Conservation (phyloP, 148 eudicot genomes). For the Polygonum aviculare region DNA sequence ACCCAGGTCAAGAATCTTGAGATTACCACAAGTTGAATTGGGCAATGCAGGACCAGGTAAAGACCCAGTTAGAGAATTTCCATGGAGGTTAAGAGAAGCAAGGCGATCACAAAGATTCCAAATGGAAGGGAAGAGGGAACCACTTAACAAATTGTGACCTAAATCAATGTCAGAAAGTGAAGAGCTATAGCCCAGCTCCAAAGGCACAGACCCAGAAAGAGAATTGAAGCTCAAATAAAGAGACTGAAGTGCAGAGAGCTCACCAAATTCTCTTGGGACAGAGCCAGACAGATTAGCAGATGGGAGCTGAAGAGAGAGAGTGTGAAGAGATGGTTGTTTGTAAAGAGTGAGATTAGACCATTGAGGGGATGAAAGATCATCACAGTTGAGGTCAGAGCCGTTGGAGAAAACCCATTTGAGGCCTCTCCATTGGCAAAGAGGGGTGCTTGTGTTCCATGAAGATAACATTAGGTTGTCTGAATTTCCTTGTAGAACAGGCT, state of each 20-base stretch:
- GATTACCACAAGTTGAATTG: conserved; percentile 47
- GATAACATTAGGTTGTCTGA: conserved; percentile 41
- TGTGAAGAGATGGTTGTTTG: conserved; percentile 44
- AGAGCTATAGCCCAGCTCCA: conserved; percentile 76
- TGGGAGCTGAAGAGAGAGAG: conserved; percentile 67
- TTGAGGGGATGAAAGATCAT: conserved; percentile 54
- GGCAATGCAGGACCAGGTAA: conserved; percentile 82
- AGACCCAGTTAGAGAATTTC: conserved; percentile 62
- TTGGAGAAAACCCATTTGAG: conserved; percentile 61
- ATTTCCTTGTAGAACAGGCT: conserved; percentile 45
- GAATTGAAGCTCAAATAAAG: conserved; percentile 59
- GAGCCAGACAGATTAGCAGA: conserved; percentile 75
- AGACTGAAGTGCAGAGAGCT: conserved; percentile 45
- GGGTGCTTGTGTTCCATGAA: conserved; percentile 61
- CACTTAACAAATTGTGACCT: conserved; percentile 51
- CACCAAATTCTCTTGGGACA: conserved; percentile 58
- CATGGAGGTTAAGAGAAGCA: conserved; percentile 45
- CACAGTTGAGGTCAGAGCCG: conserved; percentile 35
- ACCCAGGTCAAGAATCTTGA: conserved; percentile 62
- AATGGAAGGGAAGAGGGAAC: conserved; percentile 56
- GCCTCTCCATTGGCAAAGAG: conserved; percentile 91
- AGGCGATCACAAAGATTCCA: conserved; percentile 87
- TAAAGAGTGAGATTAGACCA: conserved; percentile 45
- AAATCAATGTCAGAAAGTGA: conserved; percentile 67
- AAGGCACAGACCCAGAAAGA: conserved; percentile 51